phyloP scores from a whole-genome alignment of 2,329 filamentous ascomycete genomes.

The Aspergillus sp. region DNA sequence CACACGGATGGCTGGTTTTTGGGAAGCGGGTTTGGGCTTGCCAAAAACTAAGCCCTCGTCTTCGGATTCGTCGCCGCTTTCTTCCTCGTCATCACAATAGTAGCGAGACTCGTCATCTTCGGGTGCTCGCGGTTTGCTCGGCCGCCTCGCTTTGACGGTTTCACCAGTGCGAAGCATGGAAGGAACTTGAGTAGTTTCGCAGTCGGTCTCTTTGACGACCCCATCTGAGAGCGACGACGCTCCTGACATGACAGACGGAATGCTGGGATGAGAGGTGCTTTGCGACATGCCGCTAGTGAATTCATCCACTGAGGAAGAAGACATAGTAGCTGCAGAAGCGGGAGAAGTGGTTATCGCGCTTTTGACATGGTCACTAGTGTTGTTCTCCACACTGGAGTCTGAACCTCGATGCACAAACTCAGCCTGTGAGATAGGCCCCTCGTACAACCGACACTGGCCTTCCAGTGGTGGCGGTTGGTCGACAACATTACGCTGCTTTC shows the following conservation, averaged over 20 bases:
- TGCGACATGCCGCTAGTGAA: constrained; percentile 53
- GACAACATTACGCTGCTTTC: constrained; percentile 36
- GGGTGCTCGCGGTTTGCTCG: constrained; percentile 26
- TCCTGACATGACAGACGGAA: constrained; percentile 50
- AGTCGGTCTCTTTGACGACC: constrained; percentile 33
- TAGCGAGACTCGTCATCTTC: constrained; percentile 46
- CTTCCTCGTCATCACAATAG: constrained; percentile 49
- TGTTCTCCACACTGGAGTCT: constrained; percentile 20
- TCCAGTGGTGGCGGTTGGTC: constrained; percentile 25
- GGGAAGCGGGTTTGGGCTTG: constrained; percentile 35
- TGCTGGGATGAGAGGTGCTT: constrained; percentile 53
- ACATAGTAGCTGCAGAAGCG: constrained; percentile 52
- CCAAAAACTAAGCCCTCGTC: constrained; percentile 49
- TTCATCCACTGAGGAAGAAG: constrained; percentile 52
- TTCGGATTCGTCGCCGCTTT: constrained; percentile 45
- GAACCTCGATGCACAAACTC: constrained; percentile 22
- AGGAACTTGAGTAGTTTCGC: constrained; percentile 35
- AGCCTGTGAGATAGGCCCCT: constrained; percentile 26
- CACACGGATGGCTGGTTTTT: constrained; percentile 26
- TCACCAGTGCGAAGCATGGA: constrained; percentile 48
- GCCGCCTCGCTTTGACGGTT: constrained; percentile 42
- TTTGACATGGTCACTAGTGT: constrained; percentile 24
- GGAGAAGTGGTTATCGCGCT: constrained; percentile 40
- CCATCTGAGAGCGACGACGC: constrained; percentile 52
- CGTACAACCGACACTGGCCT: constrained; percentile 29